These are phyloP conservation scores for Petunia hybrid DNA, from an alignment of 305 asterid genomes.

Conservation along the genomic window DNA sequence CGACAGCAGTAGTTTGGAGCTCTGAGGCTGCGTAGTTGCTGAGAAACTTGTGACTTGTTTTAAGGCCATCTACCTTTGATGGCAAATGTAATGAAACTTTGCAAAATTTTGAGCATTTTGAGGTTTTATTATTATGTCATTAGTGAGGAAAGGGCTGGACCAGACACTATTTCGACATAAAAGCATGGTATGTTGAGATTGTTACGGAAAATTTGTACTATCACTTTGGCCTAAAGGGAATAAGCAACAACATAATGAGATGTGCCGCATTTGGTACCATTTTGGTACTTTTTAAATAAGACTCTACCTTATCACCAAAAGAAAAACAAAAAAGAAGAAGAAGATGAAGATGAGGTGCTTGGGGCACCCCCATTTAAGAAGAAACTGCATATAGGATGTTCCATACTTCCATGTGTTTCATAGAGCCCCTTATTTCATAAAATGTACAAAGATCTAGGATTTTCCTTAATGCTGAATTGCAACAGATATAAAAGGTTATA, in stretches of 20 bases:
- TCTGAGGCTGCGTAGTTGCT: slow-evolving; percentile 17
- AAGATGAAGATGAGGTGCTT: background rate
- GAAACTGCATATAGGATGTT: slow-evolving; percentile 12
- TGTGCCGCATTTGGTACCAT: too few species aligned
- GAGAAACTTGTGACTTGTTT: background rate
- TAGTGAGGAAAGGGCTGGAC: background rate
- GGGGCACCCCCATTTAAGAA: background rate
- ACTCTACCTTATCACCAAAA: too few species aligned
- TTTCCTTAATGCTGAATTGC: background rate
- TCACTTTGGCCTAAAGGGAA: background rate
- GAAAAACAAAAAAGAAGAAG: too few species aligned
- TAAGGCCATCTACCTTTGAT: background rate
- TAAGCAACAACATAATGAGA: background rate
- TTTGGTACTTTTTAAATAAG: too few species aligned
- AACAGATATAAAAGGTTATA: background rate
- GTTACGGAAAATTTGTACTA: background rate
- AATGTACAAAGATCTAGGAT: background rate
- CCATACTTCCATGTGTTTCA: background rate
- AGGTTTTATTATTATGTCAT: background rate
- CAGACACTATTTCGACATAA: background rate
- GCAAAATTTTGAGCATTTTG: background rate
- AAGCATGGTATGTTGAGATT: background rate
- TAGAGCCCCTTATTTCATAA: background rate
- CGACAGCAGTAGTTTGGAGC: background rate
- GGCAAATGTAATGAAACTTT: background rate